phyloP scores from a whole-genome alignment of 441 rosid species.

The Corymbia citriodora region DNA sequence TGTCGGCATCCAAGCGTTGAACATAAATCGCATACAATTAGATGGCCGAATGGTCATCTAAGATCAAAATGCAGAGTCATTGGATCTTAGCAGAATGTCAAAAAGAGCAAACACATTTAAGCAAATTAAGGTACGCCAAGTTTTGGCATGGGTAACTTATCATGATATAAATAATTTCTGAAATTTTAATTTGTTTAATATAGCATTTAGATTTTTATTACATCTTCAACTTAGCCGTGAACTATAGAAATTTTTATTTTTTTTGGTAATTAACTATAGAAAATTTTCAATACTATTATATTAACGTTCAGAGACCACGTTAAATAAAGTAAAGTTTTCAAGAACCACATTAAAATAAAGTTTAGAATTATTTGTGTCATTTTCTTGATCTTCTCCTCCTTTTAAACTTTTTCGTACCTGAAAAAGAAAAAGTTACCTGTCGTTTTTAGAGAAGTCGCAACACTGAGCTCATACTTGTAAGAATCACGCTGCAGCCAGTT shows the following conservation, averaged over 20 bases:
- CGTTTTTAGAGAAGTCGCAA: neutral
- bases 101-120: neutral
- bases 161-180: too few species aligned
- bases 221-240: accelerated
- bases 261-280: too few species aligned
- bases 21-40: neutral
- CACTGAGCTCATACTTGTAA: neutral
- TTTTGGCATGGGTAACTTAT: neutral
- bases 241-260: neutral
- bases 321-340: too few species aligned
- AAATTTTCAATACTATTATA: too few species aligned
- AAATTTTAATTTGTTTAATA: too few species aligned
- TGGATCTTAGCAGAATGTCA: neutral
- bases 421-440: neutral
- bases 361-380: accelerated
- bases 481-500: neutral
- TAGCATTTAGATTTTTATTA: too few species aligned
- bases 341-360: accelerated
- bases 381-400: accelerated
- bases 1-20: neutral
- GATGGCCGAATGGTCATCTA: neutral
- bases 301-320: accelerated
- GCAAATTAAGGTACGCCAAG: neutral
- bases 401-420: neutral
- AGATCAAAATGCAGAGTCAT: neutral